These are phyloP conservation scores for Cladorrhinum samala DNA, from an alignment of 495 filamentous ascomycete species.

Conservation along the genomic window DNA sequence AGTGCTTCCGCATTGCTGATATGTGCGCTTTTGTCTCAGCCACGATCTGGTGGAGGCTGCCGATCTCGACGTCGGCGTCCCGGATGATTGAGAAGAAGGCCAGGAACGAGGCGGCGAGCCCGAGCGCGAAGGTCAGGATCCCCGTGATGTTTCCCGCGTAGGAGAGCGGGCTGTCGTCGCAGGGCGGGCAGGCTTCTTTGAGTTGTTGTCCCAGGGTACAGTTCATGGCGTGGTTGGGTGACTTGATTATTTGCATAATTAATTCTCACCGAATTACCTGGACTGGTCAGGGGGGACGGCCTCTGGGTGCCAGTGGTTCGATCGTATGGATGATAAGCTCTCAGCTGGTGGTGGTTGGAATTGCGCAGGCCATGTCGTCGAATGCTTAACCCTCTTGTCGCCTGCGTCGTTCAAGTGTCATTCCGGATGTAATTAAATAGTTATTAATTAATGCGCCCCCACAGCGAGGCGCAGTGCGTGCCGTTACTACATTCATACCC, in stretches of 20 bases:
- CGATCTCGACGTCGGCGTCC: constrained; percentile 3
- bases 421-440: no score
- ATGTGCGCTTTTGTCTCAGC: neutral
- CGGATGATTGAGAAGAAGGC: constrained; percentile 2
- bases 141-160: constrained; percentile 4
- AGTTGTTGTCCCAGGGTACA: neutral
- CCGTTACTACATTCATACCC: no score
- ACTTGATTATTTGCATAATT: neutral
- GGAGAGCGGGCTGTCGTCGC: constrained; percentile 2
- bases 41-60: neutral
- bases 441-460: no score
- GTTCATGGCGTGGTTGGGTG: neutral
- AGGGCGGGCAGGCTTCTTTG: neutral
- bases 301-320: no score
- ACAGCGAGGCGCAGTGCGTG: no score
- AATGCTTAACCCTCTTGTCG: no score
- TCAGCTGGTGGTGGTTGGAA: no score
- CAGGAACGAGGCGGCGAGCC: neutral
- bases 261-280: no score
- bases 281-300: no score
- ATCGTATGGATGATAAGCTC: no score
- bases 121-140: constrained; percentile 3
- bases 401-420: no score
- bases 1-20: neutral
- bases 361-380: no score